Evolutionary conservation across 2,329 filamentous ascomycete genomes (phyloP).

Genomic region (Alternaria brassicicola): DNA sequence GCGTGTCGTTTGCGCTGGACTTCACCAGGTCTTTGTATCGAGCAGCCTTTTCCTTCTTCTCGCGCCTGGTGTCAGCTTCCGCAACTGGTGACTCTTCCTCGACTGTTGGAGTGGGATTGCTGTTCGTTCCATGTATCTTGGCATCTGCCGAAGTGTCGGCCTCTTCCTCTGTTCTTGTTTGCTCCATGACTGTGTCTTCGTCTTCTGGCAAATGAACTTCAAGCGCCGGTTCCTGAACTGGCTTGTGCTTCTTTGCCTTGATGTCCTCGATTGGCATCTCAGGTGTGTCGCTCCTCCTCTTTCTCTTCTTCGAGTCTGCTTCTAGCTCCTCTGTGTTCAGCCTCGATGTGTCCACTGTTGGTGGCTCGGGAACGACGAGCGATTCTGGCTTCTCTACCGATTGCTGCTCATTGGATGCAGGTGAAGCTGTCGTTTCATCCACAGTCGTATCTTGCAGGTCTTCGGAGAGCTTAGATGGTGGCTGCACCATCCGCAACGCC

Average conservation of each 20-base stretch:
- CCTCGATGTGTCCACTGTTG: conserved; percentile 41
- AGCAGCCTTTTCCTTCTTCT: conserved; percentile 40
- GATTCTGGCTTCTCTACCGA: conserved; percentile 43
- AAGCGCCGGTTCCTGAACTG: conserved; percentile 42
- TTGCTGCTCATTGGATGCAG: conserved; percentile 32
- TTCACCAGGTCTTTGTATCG: conserved; percentile 46
- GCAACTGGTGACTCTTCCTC: conserved; percentile 4
- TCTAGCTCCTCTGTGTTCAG: conserved; percentile 47
- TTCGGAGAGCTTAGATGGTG: conserved; percentile 4
- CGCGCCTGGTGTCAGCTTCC: conserved; percentile 15
- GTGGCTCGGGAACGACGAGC: conserved; percentile 31
- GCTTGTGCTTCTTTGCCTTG: conserved; percentile 53
- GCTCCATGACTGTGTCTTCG: conserved; percentile 40
- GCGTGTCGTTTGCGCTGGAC: conserved; percentile 16
- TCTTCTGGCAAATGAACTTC: conserved; percentile 41
- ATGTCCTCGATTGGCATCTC: conserved; percentile 44
- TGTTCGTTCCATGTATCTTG: conserved; percentile 7
- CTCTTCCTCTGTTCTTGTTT: conserved; percentile 30
- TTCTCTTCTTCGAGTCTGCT: conserved; percentile 50
- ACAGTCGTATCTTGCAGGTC: conserved; percentile 5
- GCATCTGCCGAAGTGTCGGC: conserved; percentile 13
- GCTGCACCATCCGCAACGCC: conserved; percentile 21
- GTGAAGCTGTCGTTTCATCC: conserved; percentile 27
- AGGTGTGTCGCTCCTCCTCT: conserved; percentile 50
- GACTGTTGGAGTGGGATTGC: conserved; percentile 1